These are phyloP conservation scores for Thelonectria blattea DNA, from an alignment of 2,329 filamentous ascomycete species.

Conservation along the genomic window DNA sequence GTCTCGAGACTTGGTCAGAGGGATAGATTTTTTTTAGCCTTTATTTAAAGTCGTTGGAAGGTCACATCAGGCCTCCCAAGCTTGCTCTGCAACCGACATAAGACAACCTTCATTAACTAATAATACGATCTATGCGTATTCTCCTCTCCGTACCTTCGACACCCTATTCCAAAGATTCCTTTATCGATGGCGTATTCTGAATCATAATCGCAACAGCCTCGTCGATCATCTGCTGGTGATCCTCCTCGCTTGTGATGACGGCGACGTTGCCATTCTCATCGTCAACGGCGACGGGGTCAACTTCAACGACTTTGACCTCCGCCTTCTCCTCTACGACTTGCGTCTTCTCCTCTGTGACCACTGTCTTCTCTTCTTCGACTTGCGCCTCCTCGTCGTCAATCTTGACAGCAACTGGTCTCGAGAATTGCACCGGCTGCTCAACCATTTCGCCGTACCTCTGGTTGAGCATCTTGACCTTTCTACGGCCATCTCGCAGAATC, in stretches of 20 bases:
- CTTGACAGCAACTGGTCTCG: not conserved
- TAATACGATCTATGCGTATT: no score
- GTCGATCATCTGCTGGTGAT: not conserved
- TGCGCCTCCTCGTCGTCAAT: slow-evolving; percentile 3
- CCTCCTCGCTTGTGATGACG: not conserved
- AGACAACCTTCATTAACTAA: no score
- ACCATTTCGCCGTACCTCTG: slow-evolving; percentile 6
- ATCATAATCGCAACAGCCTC: slow-evolving; percentile 6
- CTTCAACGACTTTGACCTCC: not conserved
- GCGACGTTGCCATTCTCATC: slow-evolving; percentile 2
- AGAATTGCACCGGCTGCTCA: not conserved
- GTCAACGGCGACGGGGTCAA: not conserved
- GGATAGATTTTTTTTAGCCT: no score
- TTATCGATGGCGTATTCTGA: slow-evolving; percentile 5
- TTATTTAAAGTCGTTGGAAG: no score
- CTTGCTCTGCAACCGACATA: no score
- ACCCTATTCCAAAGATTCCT: not conserved
- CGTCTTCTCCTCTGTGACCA: no score
- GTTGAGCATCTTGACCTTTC: slow-evolving; percentile 5
- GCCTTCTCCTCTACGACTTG: not conserved
- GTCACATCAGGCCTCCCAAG: no score
- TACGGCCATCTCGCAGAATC: slow-evolving; percentile 7
- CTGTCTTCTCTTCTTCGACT: not conserved
- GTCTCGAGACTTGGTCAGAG: no score
- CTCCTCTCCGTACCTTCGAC: no score